Evolutionary conservation across 2,329 filamentous ascomycete species (phyloP).

Genomic region (Teratosphaeria zuluensis): DNA sequence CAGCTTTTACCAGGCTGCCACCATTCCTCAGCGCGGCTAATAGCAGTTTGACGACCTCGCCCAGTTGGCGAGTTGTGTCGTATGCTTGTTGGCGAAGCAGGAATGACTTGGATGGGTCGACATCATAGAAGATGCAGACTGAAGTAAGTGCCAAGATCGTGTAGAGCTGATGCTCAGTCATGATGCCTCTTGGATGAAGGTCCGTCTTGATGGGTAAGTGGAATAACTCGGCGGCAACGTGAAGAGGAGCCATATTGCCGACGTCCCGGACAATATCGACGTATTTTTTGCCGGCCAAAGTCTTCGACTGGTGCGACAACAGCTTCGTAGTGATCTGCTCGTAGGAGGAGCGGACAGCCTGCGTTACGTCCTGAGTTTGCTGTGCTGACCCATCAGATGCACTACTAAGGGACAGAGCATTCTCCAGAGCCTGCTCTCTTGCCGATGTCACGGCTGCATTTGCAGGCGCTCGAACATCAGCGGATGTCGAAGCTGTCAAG

Average conservation of each 20-base stretch:
- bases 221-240: conserved; percentile 47
- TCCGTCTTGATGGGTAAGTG: conserved; percentile 47
- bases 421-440: conserved; percentile 35
- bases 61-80: conserved; percentile 39
- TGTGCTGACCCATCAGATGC: neutral
- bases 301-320: conserved; percentile 36
- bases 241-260: conserved; percentile 44
- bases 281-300: conserved; percentile 35
- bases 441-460: conserved; percentile 32
- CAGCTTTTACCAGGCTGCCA: conserved; percentile 29
- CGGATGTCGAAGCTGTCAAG: conserved; percentile 33
- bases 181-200: conserved; percentile 40
- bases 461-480: conserved; percentile 40
- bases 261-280: conserved; percentile 42
- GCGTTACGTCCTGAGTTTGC: conserved; percentile 25
- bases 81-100: conserved; percentile 41
- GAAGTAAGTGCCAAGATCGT: conserved; percentile 45
- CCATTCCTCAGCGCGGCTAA: conserved; percentile 35
- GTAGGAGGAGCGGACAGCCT: conserved; percentile 39
- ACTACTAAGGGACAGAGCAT: conserved; percentile 24
- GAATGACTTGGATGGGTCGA: conserved; percentile 44
- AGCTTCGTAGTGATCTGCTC: conserved; percentile 38
- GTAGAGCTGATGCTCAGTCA: conserved; percentile 46
- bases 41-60: conserved; percentile 40
- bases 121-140: conserved; percentile 46